A percentile compares a stretch with the other conserved stretches of the same genome.
Conservation (phyloP, 345 rosid genomes). For the Salix udensis region DNA sequence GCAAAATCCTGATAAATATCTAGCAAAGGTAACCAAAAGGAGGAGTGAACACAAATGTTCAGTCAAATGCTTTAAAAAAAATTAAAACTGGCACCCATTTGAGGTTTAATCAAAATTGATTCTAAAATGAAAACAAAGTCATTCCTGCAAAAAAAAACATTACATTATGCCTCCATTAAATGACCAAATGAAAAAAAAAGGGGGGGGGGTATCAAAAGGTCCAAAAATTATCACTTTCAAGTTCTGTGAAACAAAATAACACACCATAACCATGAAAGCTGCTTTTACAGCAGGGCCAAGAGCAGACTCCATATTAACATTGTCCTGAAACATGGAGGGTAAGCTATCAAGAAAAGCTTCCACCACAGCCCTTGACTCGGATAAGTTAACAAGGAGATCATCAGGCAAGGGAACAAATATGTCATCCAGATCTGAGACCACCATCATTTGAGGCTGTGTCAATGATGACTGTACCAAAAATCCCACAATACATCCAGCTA, state of each 20-base stretch:
- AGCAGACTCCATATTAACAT: conserved; percentile 86
- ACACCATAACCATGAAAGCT: conserved; percentile 92
- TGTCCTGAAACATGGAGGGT: conserved; percentile 92
- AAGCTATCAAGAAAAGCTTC: conserved; percentile 88
- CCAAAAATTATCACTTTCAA: background rate
- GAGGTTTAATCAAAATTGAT: background rate
- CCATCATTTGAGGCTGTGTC: conserved; percentile 99
- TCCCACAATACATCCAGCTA: conserved; percentile 7
- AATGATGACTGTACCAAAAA: conserved; percentile 74
- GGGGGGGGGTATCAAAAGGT: background rate
- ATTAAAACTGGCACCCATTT: background rate
- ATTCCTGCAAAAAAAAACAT: background rate
- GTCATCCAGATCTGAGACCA: conserved; percentile 94
- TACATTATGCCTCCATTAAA: background rate
- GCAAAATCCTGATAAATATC: background rate
- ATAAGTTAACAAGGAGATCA: conserved; percentile 97
- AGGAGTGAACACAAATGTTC: background rate
- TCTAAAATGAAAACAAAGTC: background rate
- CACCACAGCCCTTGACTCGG: conserved; percentile 91
- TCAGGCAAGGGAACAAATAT: conserved; percentile 88
- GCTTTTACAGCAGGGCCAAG: conserved; percentile 98
- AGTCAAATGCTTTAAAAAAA: background rate
- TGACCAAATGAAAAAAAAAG: background rate
- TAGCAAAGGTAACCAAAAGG: background rate
- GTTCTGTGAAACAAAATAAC: conserved; percentile 19